Evolutionary conservation across 768 basidiomycete species (phyloP).

Genomic region (Panus rudis): DNA sequence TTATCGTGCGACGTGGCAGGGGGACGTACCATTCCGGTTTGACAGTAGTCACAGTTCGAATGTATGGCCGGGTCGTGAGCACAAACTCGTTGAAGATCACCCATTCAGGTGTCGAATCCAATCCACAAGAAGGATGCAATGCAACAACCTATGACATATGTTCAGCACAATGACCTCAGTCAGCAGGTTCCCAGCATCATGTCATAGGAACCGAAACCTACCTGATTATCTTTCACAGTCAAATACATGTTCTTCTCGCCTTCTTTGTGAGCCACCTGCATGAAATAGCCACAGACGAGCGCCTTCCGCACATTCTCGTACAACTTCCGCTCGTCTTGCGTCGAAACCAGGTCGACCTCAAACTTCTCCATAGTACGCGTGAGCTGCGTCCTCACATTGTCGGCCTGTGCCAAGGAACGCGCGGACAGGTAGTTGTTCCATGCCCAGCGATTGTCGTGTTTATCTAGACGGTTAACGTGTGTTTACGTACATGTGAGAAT

Average conservation of each 20-base stretch:
- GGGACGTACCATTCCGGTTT: constrained; percentile 72
- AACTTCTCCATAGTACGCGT: constrained; percentile 87
- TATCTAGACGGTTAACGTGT: constrained; percentile 36
- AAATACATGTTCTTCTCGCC: constrained; percentile 73
- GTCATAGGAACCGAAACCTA: not conserved
- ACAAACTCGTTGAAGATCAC: constrained; percentile 94
- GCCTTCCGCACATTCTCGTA: constrained; percentile 73
- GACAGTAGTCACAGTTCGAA: constrained; percentile 87
- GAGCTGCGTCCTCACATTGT: constrained; percentile 88
- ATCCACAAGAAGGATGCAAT: constrained; percentile 82
- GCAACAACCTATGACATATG: constrained; percentile 53
- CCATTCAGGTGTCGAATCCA: constrained; percentile 88
- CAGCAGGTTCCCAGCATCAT: not conserved
- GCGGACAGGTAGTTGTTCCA: constrained; percentile 85
- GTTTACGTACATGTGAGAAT: not conserved
- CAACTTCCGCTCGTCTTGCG: constrained; percentile 46
- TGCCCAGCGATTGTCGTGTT: constrained; percentile 78
- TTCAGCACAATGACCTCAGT: not conserved
- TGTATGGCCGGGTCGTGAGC: constrained; percentile 80
- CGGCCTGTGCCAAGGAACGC: constrained; percentile 81
- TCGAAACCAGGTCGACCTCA: constrained; percentile 70
- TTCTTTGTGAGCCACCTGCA: constrained; percentile 96
- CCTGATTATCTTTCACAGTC: constrained; percentile 95
- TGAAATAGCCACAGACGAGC: constrained; percentile 91
- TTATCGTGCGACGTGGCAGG: not conserved